Evolutionary conservation across 1,139 yeast species (phyloP).

Genomic region (Suhomyces terraborum): DNA sequence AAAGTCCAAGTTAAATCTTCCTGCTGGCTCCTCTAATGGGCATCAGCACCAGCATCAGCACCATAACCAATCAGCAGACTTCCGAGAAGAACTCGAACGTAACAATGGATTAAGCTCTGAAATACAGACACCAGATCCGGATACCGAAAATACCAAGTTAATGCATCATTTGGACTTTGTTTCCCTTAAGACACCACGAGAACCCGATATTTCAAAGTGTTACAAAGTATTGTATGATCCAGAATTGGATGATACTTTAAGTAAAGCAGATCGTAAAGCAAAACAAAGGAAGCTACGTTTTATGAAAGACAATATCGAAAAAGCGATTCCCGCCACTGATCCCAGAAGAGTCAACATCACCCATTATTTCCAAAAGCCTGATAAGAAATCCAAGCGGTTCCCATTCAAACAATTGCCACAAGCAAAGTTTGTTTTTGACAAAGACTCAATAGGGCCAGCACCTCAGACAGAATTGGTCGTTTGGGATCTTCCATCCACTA

Average conservation of each 20-base stretch:
- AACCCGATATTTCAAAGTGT: slow-evolving; percentile 32
- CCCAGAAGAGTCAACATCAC: slow-evolving; percentile 37
- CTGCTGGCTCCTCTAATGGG: neutral
- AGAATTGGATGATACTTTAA: slow-evolving; percentile 35
- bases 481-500: slow-evolving; percentile 59
- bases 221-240: slow-evolving; percentile 60
- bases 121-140: slow-evolving; percentile 38
- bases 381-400: slow-evolving; percentile 44
- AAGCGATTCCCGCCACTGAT: slow-evolving; percentile 27
- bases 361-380: slow-evolving; percentile 43
- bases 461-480: slow-evolving; percentile 73
- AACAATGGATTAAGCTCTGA: slow-evolving; percentile 33
- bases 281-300: slow-evolving; percentile 39
- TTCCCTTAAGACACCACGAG: slow-evolving; percentile 15
- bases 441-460: slow-evolving; percentile 72
- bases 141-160: slow-evolving; percentile 33
- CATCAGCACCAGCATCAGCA: neutral
- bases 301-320: slow-evolving; percentile 33
- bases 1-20: neutral
- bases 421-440: slow-evolving; percentile 62
- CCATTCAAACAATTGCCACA: slow-evolving; percentile 52
- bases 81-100: neutral
- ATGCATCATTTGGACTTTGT: slow-evolving; percentile 34
- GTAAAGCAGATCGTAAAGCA: slow-evolving; percentile 40
- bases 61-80: neutral